Percentiles rank a stretch among this genome's conserved stretches.
Conservation (phyloP, 331 rosid genomes). For the Malus hybrid region DNA sequence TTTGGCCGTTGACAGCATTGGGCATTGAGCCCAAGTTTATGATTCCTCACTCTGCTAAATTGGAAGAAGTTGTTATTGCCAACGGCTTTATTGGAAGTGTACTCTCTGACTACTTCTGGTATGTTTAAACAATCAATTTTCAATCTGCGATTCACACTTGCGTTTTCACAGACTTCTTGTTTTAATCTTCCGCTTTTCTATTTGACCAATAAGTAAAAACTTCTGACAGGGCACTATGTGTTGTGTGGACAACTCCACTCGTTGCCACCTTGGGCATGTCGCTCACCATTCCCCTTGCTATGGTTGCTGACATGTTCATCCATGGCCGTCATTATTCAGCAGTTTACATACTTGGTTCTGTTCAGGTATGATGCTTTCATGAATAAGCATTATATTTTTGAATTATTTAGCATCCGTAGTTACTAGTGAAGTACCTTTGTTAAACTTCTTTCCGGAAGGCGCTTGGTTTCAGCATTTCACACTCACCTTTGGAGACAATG, state of each 20-base stretch:
- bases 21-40: conserved; percentile 90
- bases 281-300: conserved; percentile 97
- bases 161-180: conserved; percentile 2
- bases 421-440: neutral
- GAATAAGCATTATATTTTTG: neutral
- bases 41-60: conserved; percentile 64
- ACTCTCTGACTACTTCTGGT: conserved; percentile 95
- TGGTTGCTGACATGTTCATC: conserved; percentile 96
- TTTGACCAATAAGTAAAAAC: neutral
- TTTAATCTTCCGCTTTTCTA: conserved; percentile 13
- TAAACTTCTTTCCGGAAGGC: neutral
- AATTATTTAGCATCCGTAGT: neutral
- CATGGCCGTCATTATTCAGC: conserved; percentile 95
- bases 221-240: conserved; percentile 70
- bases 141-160: neutral
- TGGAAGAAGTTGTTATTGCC: conserved; percentile 87
- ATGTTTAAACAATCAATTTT: conserved; percentile 4
- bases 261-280: conserved; percentile 99
- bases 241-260: conserved; percentile 96
- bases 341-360: conserved; percentile 85
- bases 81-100: conserved; percentile 92
- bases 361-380: conserved; percentile 47
- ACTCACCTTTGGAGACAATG: neutral
- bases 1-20: conserved; percentile 85
- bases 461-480: neutral